phyloP scores from a whole-genome alignment of 768 basidiomycete species.

The Lanmaoa pseudosensibilis region DNA sequence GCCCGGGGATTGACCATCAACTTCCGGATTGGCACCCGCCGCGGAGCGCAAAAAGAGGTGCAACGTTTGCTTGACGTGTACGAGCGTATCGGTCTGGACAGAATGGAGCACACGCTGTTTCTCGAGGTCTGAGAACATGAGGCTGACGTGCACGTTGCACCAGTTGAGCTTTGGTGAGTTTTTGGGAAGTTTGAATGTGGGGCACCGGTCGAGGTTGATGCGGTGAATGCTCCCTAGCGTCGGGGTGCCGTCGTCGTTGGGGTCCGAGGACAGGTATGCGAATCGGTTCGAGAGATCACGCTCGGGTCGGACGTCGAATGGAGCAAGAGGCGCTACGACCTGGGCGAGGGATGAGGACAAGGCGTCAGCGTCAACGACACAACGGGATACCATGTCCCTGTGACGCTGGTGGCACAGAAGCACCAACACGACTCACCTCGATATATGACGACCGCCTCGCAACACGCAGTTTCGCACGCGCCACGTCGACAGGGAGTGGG shows the following conservation, averaged over 20 bases:
- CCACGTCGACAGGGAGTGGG: slow-evolving; percentile 46
- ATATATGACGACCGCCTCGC: slow-evolving; percentile 56
- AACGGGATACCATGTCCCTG: neutral
- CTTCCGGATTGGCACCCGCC: slow-evolving; percentile 1
- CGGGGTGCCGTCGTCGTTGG: slow-evolving; percentile 4
- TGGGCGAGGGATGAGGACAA: neutral
- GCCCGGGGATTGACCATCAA: neutral
- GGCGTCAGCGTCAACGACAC: neutral
- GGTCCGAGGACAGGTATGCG: slow-evolving; percentile 19
- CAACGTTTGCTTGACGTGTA: slow-evolving; percentile 34
- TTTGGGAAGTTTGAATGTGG: slow-evolving; percentile 27
- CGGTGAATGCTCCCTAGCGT: slow-evolving; percentile 41
- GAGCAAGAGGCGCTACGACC: slow-evolving; percentile 22
- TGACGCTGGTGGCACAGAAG: neutral
- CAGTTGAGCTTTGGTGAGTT: slow-evolving; percentile 20
- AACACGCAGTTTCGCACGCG: slow-evolving; percentile 39
- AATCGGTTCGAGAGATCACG: slow-evolving; percentile 25
- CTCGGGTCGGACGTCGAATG: slow-evolving; percentile 22
- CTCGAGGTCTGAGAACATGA: slow-evolving; percentile 28
- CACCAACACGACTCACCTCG: slow-evolving; percentile 21
- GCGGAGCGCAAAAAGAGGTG: slow-evolving; percentile 25
- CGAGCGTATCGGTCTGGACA: slow-evolving; percentile 12
- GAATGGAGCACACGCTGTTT: neutral
- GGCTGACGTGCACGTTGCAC: slow-evolving; percentile 28
- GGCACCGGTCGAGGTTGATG: slow-evolving; percentile 37